These are phyloP conservation scores for Inga oerstediana DNA, from an alignment of 306 rosid genomes.

Conservation along the genomic window DNA sequence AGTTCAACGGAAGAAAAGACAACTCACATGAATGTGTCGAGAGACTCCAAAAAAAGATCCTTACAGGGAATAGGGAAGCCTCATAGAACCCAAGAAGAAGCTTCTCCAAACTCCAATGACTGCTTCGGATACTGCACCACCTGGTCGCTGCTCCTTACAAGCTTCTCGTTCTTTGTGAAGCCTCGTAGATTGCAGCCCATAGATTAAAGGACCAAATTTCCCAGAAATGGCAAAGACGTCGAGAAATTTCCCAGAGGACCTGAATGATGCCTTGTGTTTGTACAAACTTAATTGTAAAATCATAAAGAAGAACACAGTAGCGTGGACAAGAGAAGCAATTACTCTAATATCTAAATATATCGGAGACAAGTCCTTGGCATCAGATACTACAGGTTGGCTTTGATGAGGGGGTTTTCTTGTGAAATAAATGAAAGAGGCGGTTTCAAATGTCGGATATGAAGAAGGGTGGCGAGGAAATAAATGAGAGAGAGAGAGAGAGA, in stretches of 20 bases:
- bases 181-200: neutral
- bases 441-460: slow-evolving; percentile 41
- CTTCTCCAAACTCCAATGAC: neutral
- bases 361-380: slow-evolving; percentile 12
- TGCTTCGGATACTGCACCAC: slow-evolving; percentile 20
- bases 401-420: slow-evolving; percentile 18
- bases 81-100: neutral
- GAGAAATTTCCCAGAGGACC: neutral
- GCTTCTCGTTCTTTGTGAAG: neutral
- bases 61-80: neutral
- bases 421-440: neutral
- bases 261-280: neutral
- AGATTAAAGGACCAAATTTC: slow-evolving; percentile 3
- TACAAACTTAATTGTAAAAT: neutral
- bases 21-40: slow-evolving; percentile 13
- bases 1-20: neutral
- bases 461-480: slow-evolving; percentile 43
- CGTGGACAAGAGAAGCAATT: neutral
- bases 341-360: neutral
- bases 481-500: neutral
- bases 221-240: slow-evolving; percentile 12
- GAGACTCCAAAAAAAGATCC: slow-evolving; percentile 21
- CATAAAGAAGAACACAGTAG: neutral
- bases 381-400: neutral
- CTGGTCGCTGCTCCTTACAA: neutral